These are phyloP conservation scores for Thielaviopsis ethacetica DNA, from an alignment of 2,329 filamentous ascomycete species.

Conservation along the genomic window DNA sequence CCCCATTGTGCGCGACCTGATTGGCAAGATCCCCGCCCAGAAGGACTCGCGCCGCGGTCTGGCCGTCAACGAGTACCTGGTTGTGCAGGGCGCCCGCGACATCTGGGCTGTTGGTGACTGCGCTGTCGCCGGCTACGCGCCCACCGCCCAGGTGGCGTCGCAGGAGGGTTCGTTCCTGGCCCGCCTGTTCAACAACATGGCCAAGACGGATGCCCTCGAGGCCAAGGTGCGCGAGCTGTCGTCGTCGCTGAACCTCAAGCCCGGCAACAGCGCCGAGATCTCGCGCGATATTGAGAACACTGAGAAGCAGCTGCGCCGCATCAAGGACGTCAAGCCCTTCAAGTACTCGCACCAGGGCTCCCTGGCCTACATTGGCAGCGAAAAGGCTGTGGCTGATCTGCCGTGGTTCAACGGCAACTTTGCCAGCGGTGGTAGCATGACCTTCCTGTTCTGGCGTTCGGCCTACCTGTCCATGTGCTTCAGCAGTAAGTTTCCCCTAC, in stretches of 20 bases:
- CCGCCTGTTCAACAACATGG: slow-evolving; percentile 96
- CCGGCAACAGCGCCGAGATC: slow-evolving; percentile 49
- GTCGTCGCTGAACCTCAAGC: slow-evolving; percentile 41
- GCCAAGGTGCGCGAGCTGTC: slow-evolving; percentile 54
- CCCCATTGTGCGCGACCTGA: slow-evolving; percentile 77
- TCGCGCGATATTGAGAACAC: slow-evolving; percentile 64
- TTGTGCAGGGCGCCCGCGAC: slow-evolving; percentile 91
- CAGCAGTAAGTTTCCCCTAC: slow-evolving; percentile 57
- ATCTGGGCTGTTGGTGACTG: slow-evolving; percentile 98
- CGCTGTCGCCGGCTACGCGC: slow-evolving; percentile 91
- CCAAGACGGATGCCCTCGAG: slow-evolving; percentile 78
- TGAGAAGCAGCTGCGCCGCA: slow-evolving; percentile 72
- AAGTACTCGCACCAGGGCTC: slow-evolving; percentile 97
- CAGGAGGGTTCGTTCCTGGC: slow-evolving; percentile 95
- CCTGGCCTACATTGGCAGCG: slow-evolving; percentile 93
- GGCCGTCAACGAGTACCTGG: slow-evolving; percentile 95
- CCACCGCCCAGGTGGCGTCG: slow-evolving; percentile 87
- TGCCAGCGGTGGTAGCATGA: slow-evolving; percentile 80
- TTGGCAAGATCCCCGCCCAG: slow-evolving; percentile 81
- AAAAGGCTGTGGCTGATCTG: slow-evolving; percentile 94
- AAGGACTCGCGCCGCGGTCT: slow-evolving; percentile 89
- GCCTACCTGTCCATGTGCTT: slow-evolving; percentile 99
- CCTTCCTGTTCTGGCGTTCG: slow-evolving; percentile 96
- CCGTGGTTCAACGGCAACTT: slow-evolving; percentile 96
- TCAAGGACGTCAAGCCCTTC: slow-evolving; percentile 94